Base-by-base conservation (phyloP, 2,329 filamentous ascomycete genomes). In the Colletotrichum lentis region DNA sequence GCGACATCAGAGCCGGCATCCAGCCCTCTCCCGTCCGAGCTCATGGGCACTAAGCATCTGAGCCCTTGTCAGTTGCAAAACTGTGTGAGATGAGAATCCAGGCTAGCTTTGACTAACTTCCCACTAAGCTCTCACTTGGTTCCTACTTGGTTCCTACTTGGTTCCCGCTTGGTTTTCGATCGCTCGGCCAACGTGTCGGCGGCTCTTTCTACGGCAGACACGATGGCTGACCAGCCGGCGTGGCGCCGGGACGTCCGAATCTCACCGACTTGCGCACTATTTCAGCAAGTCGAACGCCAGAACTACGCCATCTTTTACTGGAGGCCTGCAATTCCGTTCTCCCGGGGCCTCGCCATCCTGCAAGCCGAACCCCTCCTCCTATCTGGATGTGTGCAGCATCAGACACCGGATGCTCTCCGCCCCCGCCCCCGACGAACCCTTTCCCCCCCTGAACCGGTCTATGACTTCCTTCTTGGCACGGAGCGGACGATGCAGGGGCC, bases 221-320 rank as follows among this genome's bases (percentile, higher is more conserved):
- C 43, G 46, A 27, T 24, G 58, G n/a, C 18, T 31, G 37, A 18
- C 10, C 4, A 31, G 14, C 37, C 47, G 37, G 18, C 47, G 35
- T 22, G 37, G 58, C 58, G 58, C 58, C 49, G 43, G 41, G 47
- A 14, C 37, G 24, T 35, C n/a, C 37, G 39, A 37, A 12, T 24
- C 47, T 53, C 22, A 7, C 47, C 37, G 47, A 35, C 24, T 35
- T 35, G 47, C 35, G 37, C 58, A 31, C 35, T 49, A 61, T 16
- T 18, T 41, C 43, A 35, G 54, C 54, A 31, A 20, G 16, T 5
- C 20, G 49, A 31, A 10, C 41, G 27, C 43, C n/a, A 3, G 27
- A 35, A 22, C 16, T n/a, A 20, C 24, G 41, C 55, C 14, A n/a
- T 5, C 2, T 16, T 12, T 4, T 5, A 0, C n/a, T 14, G n/a